These are phyloP conservation scores for Podospora australis DNA, from an alignment of 495 filamentous ascomycete genomes.

Conservation along the genomic window DNA sequence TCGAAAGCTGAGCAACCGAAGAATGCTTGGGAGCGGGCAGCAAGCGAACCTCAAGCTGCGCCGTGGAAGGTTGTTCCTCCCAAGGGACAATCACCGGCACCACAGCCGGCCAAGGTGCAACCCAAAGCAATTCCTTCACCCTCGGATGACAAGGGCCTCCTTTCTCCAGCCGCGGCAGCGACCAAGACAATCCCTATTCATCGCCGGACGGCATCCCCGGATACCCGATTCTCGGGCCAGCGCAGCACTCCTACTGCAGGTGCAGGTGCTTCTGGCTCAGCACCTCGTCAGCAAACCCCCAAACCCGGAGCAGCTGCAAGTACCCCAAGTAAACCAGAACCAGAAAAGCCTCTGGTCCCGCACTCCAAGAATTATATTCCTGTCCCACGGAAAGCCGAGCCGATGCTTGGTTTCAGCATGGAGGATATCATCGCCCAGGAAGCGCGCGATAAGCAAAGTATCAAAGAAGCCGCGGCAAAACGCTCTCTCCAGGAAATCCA, in stretches of 20 bases:
- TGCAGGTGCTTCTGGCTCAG: slow-evolving; percentile 8
- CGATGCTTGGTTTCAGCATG: slow-evolving; percentile 62
- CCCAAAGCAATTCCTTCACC: too few relatives aligned
- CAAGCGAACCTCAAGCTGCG: slow-evolving; percentile 35
- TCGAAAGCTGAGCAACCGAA: slow-evolving; percentile 16
- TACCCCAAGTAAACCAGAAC: background rate
- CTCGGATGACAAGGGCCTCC: slow-evolving; percentile 36
- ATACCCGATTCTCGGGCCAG: slow-evolving; percentile 50
- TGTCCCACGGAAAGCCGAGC: slow-evolving; percentile 43
- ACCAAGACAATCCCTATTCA: slow-evolving; percentile 27
- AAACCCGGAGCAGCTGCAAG: slow-evolving; percentile 6
- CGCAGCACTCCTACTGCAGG: slow-evolving; percentile 3
- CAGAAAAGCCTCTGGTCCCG: slow-evolving; percentile 32
- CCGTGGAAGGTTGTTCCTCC: slow-evolving; percentile 66
- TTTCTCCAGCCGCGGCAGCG: slow-evolving; percentile 23
- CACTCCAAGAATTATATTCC: slow-evolving; percentile 47
- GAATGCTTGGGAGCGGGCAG: slow-evolving; percentile 28
- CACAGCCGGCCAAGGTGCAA: slow-evolving; percentile 19
- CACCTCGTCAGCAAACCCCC: background rate
- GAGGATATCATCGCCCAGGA: slow-evolving; percentile 87
- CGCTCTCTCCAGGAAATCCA: slow-evolving; percentile 89
- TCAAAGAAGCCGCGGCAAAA: slow-evolving; percentile 78
- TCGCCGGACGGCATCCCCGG: slow-evolving; percentile 46
- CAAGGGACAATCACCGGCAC: slow-evolving; percentile 19
- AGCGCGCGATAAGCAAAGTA: slow-evolving; percentile 72